phyloP scores from a whole-genome alignment of 306 rosid species.

The Prosopis cineraria region DNA sequence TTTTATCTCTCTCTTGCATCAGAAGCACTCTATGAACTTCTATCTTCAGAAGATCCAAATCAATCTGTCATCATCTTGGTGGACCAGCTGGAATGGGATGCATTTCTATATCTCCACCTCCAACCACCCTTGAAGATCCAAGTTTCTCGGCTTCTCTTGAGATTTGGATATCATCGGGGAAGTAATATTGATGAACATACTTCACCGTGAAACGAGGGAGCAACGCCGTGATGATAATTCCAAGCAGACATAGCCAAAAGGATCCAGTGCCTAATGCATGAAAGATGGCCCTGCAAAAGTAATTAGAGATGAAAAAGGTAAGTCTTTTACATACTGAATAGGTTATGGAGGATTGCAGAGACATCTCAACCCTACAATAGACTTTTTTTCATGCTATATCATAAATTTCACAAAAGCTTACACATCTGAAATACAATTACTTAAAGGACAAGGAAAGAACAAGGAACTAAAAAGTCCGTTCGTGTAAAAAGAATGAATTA shows the following conservation, averaged over 20 bases:
- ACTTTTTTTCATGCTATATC: not conserved
- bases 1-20: not conserved
- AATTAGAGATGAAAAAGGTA: constrained; percentile 11
- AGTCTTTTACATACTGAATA: constrained; percentile 10
- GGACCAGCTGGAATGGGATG: constrained; percentile 46
- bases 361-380: not conserved
- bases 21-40: too few species aligned
- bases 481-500: not conserved
- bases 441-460: not conserved
- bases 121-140: constrained; percentile 45
- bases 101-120: constrained; percentile 75
- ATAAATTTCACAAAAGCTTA: not conserved
- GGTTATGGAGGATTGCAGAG: not conserved
- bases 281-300: constrained; percentile 75
- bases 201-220: constrained; percentile 73
- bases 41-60: not conserved
- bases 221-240: constrained; percentile 51
- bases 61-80: constrained; percentile 34
- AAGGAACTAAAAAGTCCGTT: not conserved
- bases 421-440: not conserved
- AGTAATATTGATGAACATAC: constrained; percentile 56
- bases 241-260: constrained; percentile 82
- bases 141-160: constrained; percentile 75
- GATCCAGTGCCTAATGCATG: constrained; percentile 37
- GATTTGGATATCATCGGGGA: constrained; percentile 77